Evolutionary conservation across 805 yeast genomes (phyloP), one percentile per base, ranked within the genome.

Genomic region (Candida silvicultrix): DNA sequence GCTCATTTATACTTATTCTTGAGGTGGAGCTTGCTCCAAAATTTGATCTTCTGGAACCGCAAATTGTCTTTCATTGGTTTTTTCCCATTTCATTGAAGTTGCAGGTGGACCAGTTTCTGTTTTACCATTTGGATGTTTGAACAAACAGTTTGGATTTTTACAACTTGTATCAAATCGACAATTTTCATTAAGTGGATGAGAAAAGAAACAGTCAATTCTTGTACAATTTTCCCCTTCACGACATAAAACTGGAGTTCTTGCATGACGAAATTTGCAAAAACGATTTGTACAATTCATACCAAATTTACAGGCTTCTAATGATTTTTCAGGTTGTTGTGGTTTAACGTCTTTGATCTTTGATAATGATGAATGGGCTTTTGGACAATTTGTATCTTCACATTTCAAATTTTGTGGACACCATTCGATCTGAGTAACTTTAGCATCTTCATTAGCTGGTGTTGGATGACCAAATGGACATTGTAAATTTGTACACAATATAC

Each of bases 391-490:
- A 59, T 88, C 78, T 22, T 65, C 53, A 68, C 97, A 89, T 19
- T 66, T 63, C 53, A 83, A 74, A 52, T 86, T 86, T 34, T 71
- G 78, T 8, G 81, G 68, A 69, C 97, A 89, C 95, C 95, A 86
- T 53, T 80, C 83, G 41, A 77, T 67, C 16, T 75, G 74, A 15
- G 77, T 69, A 37, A 89, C 87, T 55, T 81, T 79, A 25, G 89
- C 89, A 50, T 76, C 80, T 50, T 74, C 78, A 66, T 85, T 87
- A 16, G 88, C 85, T 2, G 95, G 94, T 0, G 96, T 87, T 40
- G 97, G 96, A 61, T 89, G 97, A 22, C 89, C 96, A 68, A 83
- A 88, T 25, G 89, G 88, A 69, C 97, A 89, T 50, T 78, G 67
- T 50, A 81, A 88, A 58, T 85, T 86, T 21, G 86, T 71, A 66